Conservation (phyloP, 2,329 filamentous ascomycete genomes). For the Paecilomyces niveus region DNA sequence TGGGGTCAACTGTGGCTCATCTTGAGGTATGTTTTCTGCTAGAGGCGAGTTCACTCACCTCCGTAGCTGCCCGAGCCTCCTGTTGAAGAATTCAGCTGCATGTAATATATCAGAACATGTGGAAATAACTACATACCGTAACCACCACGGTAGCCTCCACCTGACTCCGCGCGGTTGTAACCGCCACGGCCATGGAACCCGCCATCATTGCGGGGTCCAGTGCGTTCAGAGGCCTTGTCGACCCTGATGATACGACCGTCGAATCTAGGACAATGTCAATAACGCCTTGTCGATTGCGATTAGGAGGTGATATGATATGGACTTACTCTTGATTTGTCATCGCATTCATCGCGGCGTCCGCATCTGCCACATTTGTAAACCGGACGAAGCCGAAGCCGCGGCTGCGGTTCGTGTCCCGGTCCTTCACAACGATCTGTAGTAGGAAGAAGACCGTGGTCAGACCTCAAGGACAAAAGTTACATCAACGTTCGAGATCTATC, state of each 20-base stretch:
- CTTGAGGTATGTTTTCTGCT: not conserved
- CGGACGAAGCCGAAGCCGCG: conserved; percentile 96
- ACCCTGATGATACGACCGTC: conserved; percentile 92
- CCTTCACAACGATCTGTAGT: conserved; percentile 85
- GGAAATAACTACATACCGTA: conserved; percentile 20
- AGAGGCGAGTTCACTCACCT: not conserved
- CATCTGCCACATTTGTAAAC: conserved; percentile 51
- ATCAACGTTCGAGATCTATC: conserved; percentile 5
- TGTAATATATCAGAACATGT: conserved; percentile 14
- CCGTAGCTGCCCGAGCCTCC: conserved; percentile 2
- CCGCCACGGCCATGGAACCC: conserved; percentile 40
- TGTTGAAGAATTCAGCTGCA: conserved; percentile 7
- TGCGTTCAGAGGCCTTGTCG: conserved; percentile 84
- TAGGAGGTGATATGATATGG: conserved; percentile 8
- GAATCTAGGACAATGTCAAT: conserved; percentile 53
- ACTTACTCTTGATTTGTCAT: conserved; percentile 63
- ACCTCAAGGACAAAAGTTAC: conserved; percentile 2
- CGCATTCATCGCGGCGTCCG: conserved; percentile 33
- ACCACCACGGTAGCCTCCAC: conserved; percentile 29
- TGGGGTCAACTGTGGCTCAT: not conserved
- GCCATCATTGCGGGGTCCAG: conserved; percentile 52
- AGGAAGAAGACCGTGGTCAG: conserved; percentile 5
- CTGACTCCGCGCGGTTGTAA: conserved; percentile 25
- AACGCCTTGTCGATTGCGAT: conserved; percentile 12
- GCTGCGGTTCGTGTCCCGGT: conserved; percentile 92